phyloP scores from a whole-genome alignment of 306 rosid genomes.

The Quercus agrifolia region DNA sequence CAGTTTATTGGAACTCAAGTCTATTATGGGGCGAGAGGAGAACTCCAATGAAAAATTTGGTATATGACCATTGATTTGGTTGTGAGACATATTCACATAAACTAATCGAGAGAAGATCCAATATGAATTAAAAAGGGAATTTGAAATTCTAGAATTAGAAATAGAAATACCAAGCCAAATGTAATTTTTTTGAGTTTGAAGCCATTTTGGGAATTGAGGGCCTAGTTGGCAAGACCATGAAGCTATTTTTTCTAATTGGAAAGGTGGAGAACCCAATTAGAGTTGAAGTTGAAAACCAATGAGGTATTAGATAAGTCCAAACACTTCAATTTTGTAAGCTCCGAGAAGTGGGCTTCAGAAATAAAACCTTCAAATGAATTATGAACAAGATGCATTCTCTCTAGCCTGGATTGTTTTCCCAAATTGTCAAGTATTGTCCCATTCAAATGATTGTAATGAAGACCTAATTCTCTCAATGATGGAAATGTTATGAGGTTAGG shows the following conservation, averaged over 20 bases:
- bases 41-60: neutral
- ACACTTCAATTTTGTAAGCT: too few species aligned
- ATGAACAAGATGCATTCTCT: neutral
- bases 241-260: too few species aligned
- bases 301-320: too few species aligned
- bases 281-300: too few species aligned
- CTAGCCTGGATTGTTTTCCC: neutral
- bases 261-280: too few species aligned
- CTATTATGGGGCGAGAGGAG: neutral
- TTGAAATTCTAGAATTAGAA: conserved; percentile 6
- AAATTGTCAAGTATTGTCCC: neutral
- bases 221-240: too few species aligned
- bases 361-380: conserved; percentile 7
- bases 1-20: neutral
- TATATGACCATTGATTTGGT: neutral
- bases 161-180: neutral
- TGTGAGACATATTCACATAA: neutral
- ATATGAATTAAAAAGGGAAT: conserved; percentile 4
- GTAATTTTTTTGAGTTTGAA: neutral
- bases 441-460: neutral
- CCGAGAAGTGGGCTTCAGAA: too few species aligned
- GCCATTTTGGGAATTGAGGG: too few species aligned
- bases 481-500: too few species aligned
- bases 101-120: neutral
- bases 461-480: too few species aligned